phyloP scores from a whole-genome alignment of 1,139 yeast genomes.

The Suhomyces maxii region DNA sequence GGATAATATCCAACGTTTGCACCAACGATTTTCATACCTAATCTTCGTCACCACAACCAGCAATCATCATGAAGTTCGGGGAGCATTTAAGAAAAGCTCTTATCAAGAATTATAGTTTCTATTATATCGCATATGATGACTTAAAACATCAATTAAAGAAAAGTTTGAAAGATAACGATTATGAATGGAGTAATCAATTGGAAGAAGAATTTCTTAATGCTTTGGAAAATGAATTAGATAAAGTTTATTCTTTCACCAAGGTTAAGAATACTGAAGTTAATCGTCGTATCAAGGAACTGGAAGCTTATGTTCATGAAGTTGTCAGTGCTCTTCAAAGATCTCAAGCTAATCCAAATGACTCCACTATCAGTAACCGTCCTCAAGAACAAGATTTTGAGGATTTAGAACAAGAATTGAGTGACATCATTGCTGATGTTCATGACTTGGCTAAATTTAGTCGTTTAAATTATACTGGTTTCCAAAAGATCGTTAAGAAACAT shows the following conservation, averaged over 20 bases:
- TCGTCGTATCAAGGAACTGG: conserved; percentile 80
- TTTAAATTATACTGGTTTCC: conserved; percentile 93
- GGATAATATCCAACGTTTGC: neutral
- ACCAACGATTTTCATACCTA: no score
- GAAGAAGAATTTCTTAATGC: conserved; percentile 79
- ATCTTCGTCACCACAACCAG: neutral
- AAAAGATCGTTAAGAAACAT: conserved; percentile 92
- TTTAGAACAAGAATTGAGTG: conserved; percentile 87
- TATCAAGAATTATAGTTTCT: conserved; percentile 82
- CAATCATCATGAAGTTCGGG: conserved; percentile 63
- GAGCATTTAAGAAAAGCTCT: conserved; percentile 72
- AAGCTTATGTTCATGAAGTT: conserved; percentile 62
- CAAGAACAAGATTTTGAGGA: conserved; percentile 86
- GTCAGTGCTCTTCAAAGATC: conserved; percentile 42
- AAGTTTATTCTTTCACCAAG: conserved; percentile 85
- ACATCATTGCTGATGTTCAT: conserved; percentile 95
- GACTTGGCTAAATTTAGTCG: conserved; percentile 92
- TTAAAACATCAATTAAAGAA: conserved; percentile 76
- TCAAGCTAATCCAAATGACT: conserved; percentile 16
- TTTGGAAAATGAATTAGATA: conserved; percentile 81
- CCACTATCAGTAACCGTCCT: conserved; percentile 36
- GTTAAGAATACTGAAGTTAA: conserved; percentile 82
- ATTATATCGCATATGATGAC: conserved; percentile 88
- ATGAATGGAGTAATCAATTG: conserved; percentile 67
- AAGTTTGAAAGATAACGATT: conserved; percentile 55